Evolutionary conservation across 768 basidiomycete species (phyloP).

Genomic region (Cystobasidiopsis lactophilus): DNA sequence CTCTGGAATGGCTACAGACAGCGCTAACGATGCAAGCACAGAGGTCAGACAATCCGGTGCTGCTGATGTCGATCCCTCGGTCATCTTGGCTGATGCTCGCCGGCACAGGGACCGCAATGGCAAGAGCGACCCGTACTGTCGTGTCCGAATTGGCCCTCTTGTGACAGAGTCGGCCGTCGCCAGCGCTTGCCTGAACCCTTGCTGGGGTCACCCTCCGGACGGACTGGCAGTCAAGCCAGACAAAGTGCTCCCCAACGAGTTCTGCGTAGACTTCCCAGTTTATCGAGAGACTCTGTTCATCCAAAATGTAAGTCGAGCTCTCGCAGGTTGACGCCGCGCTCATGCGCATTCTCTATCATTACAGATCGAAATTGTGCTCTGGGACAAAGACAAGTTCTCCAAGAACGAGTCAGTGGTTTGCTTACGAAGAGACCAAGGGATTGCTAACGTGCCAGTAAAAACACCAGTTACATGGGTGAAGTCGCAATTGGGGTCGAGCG

Average conservation of each 20-base stretch:
- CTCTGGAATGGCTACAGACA: too few relatives aligned
- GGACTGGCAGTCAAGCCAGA: not conserved
- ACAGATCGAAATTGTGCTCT: conserved; percentile 56
- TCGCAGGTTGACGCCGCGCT: not conserved
- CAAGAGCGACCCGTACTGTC: conserved; percentile 13
- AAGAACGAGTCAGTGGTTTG: conserved; percentile 72
- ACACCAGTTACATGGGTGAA: conserved; percentile 43
- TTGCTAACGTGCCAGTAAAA: too few relatives aligned
- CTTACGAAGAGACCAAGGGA: too few relatives aligned
- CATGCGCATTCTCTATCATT: not conserved
- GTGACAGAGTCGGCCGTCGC: conserved; percentile 5
- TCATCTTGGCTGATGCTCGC: too few relatives aligned
- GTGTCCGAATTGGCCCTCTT: conserved; percentile 3
- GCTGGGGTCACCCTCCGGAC: conserved; percentile 10
- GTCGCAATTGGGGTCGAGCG: conserved; percentile 50
- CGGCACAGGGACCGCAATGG: conserved; percentile 18
- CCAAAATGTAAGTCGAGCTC: not conserved
- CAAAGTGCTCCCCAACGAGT: not conserved
- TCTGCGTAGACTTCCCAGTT: conserved; percentile 3
- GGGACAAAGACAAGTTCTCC: conserved; percentile 71
- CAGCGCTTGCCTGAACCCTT: conserved; percentile 15
- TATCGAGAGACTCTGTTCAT: conserved; percentile 6
- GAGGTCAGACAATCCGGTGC: too few relatives aligned
- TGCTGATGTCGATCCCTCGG: too few relatives aligned
- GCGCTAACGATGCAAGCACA: too few relatives aligned